Base-by-base conservation (phyloP, 164 flowering plant genomes). In the Liquidambar formosana region DNA sequence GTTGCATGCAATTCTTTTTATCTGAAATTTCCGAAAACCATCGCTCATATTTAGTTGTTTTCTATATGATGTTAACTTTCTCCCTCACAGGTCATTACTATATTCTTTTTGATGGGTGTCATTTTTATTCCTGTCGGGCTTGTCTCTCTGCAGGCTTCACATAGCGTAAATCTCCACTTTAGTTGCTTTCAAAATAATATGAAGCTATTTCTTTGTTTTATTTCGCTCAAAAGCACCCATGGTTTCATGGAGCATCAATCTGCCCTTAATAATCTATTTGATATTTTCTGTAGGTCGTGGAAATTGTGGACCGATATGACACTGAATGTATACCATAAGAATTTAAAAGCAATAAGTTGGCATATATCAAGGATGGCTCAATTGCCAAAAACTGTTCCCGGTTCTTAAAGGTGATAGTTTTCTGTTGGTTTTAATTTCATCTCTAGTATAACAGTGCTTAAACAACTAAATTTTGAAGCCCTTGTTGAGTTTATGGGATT, bases 241-340 rank as follows among this genome's bases (percentile, higher is more conserved):
- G 12, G 0, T 16, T 33, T 43, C 47, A n/a, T 43, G 10, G 44
- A 27, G 59, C 0, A 15, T 56, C 28, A 41, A 21, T 6, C 43
- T 28, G 15, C 5, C n/a, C 12, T 38, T 27, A 48, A 38, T 8
- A 19, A 10, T 19, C 56, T 46, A 16, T 33, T 62, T 41, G 18
- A 19, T 10, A 49, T 48, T 64, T 67, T 52, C 57, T 81, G 33
- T 73, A 92, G 97, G 96, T 89, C 66, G 83, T 86, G 43, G 96
- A 92, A 78, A 83, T 89, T 75, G 91, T 89, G 53, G 87, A 87
- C 12, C 81, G 90, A 21, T 92, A 92, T 80, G 96, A 92, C 67
- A 66, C 67, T 73, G 93, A 85, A 11, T 92, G 97, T 75, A 73
- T 92, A 44, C 96, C 91, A 21, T 81, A 76, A 49, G 56, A 25